Conservation (phyloP, 1,139 yeast genomes). For the Diutina scorzettiae region DNA sequence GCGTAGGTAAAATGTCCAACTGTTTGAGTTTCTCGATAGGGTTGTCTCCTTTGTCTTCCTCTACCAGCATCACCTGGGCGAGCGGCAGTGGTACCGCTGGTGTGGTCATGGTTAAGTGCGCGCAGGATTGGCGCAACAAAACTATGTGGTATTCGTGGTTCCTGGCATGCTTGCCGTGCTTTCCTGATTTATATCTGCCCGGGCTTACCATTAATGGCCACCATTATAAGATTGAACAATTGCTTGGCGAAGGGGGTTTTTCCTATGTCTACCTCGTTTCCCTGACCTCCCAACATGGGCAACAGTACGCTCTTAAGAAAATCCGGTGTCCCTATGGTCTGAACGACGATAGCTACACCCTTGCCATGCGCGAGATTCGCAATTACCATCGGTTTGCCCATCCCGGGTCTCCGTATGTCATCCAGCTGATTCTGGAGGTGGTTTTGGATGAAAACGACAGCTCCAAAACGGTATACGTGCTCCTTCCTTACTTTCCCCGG, state of each 20-base stretch:
- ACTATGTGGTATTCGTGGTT: conserved; percentile 15
- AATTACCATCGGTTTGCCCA: conserved; percentile 57
- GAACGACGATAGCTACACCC: conserved; percentile 43
- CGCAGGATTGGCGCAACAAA: neutral
- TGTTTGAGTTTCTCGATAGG: conserved; percentile 18
- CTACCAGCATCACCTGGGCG: conserved; percentile 7
- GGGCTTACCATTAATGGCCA: conserved; percentile 35
- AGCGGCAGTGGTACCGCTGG: conserved; percentile 5
- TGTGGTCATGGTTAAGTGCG: neutral
- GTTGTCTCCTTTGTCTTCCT: conserved; percentile 6
- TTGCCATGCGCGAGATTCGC: conserved; percentile 67
- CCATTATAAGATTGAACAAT: conserved; percentile 44
- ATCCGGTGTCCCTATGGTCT: conserved; percentile 82
- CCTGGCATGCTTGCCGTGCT: conserved; percentile 29
- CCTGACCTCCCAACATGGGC: conserved; percentile 32
- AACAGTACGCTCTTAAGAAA: conserved; percentile 66
- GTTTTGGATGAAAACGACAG: conserved; percentile 70
- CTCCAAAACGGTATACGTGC: conserved; percentile 60
- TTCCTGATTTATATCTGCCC: conserved; percentile 30
- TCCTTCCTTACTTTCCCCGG: conserved; percentile 62
- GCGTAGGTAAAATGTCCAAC: conserved; percentile 28
- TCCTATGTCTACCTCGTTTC: conserved; percentile 76
- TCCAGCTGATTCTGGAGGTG: conserved; percentile 58
- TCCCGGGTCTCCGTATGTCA: conserved; percentile 43
- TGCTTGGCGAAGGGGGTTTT: conserved; percentile 85